A percentile compares a stretch with the other conserved stretches of the same genome.
These are phyloP conservation scores for Gloeopeniophorella convolvens DNA, from an alignment of 768 basidiomycete genomes.

Conservation along the genomic window DNA sequence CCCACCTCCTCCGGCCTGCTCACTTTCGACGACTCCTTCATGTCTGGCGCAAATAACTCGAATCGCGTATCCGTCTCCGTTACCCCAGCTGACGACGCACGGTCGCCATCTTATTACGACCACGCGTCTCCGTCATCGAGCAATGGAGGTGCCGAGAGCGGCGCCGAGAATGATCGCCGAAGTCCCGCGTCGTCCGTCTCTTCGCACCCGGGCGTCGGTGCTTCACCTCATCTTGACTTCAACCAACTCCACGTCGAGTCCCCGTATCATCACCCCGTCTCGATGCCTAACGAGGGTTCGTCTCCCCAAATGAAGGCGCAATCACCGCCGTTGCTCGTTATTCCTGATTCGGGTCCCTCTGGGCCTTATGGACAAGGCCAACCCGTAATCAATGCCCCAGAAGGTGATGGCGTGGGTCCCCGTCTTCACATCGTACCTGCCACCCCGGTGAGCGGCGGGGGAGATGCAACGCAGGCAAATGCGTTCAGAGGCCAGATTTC, in stretches of 20 bases:
- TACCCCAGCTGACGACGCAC: conserved; percentile 29
- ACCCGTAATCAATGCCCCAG: conserved; percentile 57
- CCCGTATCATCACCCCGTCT: conserved; percentile 45
- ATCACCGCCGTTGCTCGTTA: conserved; percentile 54
- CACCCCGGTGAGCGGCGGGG: conserved; percentile 68
- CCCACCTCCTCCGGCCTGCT: conserved; percentile 28
- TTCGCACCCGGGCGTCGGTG: conserved; percentile 41
- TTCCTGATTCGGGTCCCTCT: conserved; percentile 44
- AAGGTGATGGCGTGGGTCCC: conserved; percentile 48
- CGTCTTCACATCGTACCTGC: conserved; percentile 77
- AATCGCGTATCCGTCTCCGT: conserved; percentile 42
- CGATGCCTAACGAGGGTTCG: conserved; percentile 39
- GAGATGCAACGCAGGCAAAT: conserved; percentile 37
- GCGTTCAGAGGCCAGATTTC: conserved; percentile 49
- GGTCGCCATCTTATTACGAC: conserved; percentile 43
- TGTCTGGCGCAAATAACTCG: conserved; percentile 41
- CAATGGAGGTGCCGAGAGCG: conserved; percentile 43
- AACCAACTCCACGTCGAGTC: conserved; percentile 58
- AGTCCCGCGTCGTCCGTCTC: conserved; percentile 65
- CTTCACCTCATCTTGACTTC: conserved; percentile 53
- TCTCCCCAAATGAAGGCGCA: conserved; percentile 45
- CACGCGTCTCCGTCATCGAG: conserved; percentile 56
- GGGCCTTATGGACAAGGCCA: conserved; percentile 32
- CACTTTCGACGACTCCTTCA: conserved; percentile 34
- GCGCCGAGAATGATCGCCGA: conserved; percentile 39